Conservation (phyloP, 2,329 filamentous ascomycete genomes). For the Penicillium fuscoglaucum region DNA sequence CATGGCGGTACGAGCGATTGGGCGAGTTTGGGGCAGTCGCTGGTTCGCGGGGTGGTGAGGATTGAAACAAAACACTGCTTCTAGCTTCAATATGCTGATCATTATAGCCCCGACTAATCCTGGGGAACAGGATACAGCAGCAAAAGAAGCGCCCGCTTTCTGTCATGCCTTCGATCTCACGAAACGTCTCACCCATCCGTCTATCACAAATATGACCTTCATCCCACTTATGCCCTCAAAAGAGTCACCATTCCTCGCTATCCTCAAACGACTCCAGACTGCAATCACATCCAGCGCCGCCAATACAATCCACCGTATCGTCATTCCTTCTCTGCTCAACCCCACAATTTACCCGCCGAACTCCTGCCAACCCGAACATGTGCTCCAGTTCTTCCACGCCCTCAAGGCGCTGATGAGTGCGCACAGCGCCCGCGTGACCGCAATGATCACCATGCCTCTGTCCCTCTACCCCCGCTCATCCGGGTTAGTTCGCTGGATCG, state of each 20-base stretch:
- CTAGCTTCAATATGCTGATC: conserved; percentile 20
- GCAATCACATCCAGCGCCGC: conserved; percentile 60
- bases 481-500: conserved; percentile 81
- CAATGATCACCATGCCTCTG: conserved; percentile 74
- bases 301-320: conserved; percentile 70
- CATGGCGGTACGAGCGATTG: conserved; percentile 91
- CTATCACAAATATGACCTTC: conserved; percentile 54
- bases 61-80: neutral
- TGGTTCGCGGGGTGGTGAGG: conserved; percentile 60
- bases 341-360: conserved; percentile 77
- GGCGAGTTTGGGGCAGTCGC: conserved; percentile 64
- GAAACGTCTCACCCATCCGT: conserved; percentile 61
- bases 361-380: conserved; percentile 66
- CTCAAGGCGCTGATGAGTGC: conserved; percentile 73
- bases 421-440: conserved; percentile 65
- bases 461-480: conserved; percentile 74
- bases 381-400: conserved; percentile 78
- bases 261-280: conserved; percentile 60
- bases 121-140: conserved; percentile 46
- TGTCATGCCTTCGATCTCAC: conserved; percentile 73
- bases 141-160: conserved; percentile 51
- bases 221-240: conserved; percentile 47
- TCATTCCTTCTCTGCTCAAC: conserved; percentile 82
- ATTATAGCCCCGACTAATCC: conserved; percentile 29
- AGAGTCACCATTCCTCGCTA: conserved; percentile 61